These are phyloP conservation scores for Neocallimastix lanati DNA, from an alignment of 192 early-diverging fungal species.

Conservation along the genomic window DNA sequence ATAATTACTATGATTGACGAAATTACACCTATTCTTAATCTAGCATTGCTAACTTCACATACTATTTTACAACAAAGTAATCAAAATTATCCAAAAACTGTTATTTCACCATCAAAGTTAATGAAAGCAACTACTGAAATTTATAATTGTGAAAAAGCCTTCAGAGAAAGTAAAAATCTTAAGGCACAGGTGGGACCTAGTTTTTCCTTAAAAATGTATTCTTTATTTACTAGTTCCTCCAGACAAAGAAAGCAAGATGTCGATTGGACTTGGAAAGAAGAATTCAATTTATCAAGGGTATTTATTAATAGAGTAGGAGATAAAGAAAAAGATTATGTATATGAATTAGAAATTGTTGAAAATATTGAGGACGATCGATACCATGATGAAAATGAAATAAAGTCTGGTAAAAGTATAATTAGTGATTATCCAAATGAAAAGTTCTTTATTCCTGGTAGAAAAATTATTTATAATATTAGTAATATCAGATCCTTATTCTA, in stretches of 20 bases:
- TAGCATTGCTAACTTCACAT: slow-evolving; percentile 30
- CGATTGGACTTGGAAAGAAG: slow-evolving; percentile 71
- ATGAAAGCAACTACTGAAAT: slow-evolving; percentile 31
- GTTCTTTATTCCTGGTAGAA: slow-evolving; percentile 11
- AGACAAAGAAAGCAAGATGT: slow-evolving; percentile 23
- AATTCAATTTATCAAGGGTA: slow-evolving; percentile 13
- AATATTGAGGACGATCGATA: slow-evolving; percentile 59
- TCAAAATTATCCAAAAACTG: not conserved
- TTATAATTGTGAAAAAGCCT: slow-evolving; percentile 4
- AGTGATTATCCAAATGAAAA: slow-evolving; percentile 8
- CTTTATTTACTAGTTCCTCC: slow-evolving; percentile 44
- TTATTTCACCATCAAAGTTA: slow-evolving; percentile 28
- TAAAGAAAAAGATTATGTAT: slow-evolving; percentile 17
- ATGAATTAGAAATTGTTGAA: slow-evolving; percentile 37
- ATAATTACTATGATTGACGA: slow-evolving; percentile 18
- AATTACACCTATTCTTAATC: slow-evolving; percentile 28
- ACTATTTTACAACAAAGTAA: slow-evolving; percentile 15
- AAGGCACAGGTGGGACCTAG: slow-evolving; percentile 9
- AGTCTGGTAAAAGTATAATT: slow-evolving; percentile 5
- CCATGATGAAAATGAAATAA: slow-evolving; percentile 47
- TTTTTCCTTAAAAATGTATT: slow-evolving; percentile 41
- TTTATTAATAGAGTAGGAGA: not conserved
- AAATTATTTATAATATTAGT: slow-evolving; percentile 16
- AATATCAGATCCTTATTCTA: slow-evolving; percentile 44
- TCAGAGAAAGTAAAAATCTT: slow-evolving; percentile 1